These are phyloP conservation scores for Plectosphaerella plurivora DNA, from an alignment of 2,329 filamentous ascomycete species.

Conservation along the genomic window DNA sequence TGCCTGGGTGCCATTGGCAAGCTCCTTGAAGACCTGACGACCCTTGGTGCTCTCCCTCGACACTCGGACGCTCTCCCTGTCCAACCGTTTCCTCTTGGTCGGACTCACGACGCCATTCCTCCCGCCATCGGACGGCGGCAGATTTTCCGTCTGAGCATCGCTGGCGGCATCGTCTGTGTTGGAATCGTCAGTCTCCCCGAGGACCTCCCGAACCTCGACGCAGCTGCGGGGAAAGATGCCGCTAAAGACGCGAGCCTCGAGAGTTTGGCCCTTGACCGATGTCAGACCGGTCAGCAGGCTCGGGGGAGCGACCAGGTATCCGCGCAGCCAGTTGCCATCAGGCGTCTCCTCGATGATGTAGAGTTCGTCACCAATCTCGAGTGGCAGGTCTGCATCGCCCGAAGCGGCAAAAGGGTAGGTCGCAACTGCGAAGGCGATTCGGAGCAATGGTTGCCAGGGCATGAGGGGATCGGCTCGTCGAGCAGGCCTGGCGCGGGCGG, in stretches of 20 bases:
- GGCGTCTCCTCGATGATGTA: slow-evolving; percentile 98
- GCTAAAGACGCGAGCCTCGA: slow-evolving; percentile 96
- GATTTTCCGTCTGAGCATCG: slow-evolving; percentile 16
- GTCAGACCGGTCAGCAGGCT: slow-evolving; percentile 89
- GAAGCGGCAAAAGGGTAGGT: slow-evolving; percentile 89
- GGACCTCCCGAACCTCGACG: slow-evolving; percentile 88
- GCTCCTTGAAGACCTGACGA: slow-evolving; percentile 21
- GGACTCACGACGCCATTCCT: slow-evolving; percentile 46
- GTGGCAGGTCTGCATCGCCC: slow-evolving; percentile 82
- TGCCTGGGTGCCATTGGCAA: slow-evolving; percentile 33
- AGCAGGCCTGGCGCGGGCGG: neutral
- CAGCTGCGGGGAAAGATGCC: slow-evolving; percentile 95
- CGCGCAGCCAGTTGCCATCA: slow-evolving; percentile 87
- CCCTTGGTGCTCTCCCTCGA: slow-evolving; percentile 6
- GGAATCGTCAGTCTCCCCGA: slow-evolving; percentile 66
- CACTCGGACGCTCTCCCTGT: slow-evolving; percentile 17
- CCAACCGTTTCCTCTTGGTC: slow-evolving; percentile 25
- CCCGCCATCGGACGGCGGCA: slow-evolving; percentile 41
- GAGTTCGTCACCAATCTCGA: slow-evolving; percentile 96
- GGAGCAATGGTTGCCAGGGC: slow-evolving; percentile 96
- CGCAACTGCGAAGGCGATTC: slow-evolving; percentile 96
- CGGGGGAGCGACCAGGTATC: slow-evolving; percentile 91
- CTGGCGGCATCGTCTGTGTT: slow-evolving; percentile 36
- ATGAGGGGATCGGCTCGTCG: slow-evolving; percentile 44
- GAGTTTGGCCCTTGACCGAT: slow-evolving; percentile 83